Percentiles rank a stretch among this genome's conserved stretches.
phyloP scores from a whole-genome alignment of 495 filamentous ascomycete species.

The Lichenothelia convexa region DNA sequence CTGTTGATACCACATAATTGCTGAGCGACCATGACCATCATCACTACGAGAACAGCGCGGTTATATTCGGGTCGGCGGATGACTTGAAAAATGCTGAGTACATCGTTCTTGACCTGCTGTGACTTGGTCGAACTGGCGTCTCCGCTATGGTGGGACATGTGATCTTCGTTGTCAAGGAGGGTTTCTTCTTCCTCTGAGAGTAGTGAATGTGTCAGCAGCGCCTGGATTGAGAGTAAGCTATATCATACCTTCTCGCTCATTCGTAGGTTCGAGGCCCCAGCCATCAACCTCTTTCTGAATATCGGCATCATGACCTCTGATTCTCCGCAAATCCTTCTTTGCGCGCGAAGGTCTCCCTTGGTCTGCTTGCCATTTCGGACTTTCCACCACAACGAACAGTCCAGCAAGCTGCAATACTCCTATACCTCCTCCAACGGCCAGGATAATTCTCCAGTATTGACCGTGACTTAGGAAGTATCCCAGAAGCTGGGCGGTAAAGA shows the following conservation, averaged over 20 bases:
- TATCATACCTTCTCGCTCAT: slow-evolving; percentile 11
- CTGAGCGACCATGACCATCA: slow-evolving; percentile 82
- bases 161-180: slow-evolving; percentile 16
- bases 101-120: slow-evolving; percentile 22
- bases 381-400: slow-evolving; percentile 59
- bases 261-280: slow-evolving; percentile 22
- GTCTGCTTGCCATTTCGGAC: slow-evolving; percentile 66
- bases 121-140: slow-evolving; percentile 15
- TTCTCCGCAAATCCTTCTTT: slow-evolving; percentile 45
- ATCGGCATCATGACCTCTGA: slow-evolving; percentile 50
- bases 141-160: neutral
- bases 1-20: slow-evolving; percentile 76
- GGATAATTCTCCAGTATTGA: slow-evolving; percentile 64
- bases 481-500: slow-evolving; percentile 62
- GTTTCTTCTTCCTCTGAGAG: slow-evolving; percentile 19
- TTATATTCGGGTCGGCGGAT: slow-evolving; percentile 46
- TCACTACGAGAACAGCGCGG: slow-evolving; percentile 64
- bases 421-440: slow-evolving; percentile 53
- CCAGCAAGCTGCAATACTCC: slow-evolving; percentile 46
- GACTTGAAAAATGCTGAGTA: slow-evolving; percentile 47
- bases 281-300: slow-evolving; percentile 54
- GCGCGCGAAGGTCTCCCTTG: slow-evolving; percentile 43
- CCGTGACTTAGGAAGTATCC: slow-evolving; percentile 72
- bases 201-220: neutral
- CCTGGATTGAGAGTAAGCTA: slow-evolving; percentile 1